Evolutionary conservation across 1,284 basidiomycete species (phyloP).

Genomic region (Ustilago nuda): DNA sequence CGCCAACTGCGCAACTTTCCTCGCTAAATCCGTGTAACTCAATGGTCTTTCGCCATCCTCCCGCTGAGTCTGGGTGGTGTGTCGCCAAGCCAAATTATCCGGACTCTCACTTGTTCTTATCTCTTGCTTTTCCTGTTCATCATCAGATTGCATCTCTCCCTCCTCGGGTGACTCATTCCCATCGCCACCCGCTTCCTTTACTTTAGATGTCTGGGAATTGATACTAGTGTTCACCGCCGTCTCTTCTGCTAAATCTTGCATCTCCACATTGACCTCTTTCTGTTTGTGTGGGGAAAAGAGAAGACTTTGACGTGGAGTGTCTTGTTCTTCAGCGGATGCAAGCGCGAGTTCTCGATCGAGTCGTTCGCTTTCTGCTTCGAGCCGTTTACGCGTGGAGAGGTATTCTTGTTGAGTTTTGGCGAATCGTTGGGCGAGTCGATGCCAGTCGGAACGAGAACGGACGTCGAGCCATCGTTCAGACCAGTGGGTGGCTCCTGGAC

Average conservation of each 20-base stretch:
- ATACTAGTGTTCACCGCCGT: conserved; percentile 28
- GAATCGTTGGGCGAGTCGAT: conserved; percentile 45
- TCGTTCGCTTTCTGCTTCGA: conserved; percentile 36
- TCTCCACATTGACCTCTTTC: conserved; percentile 3
- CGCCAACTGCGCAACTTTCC: conserved; percentile 21
- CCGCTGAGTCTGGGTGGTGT: neutral
- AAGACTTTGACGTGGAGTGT: conserved; percentile 19
- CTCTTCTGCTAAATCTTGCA: conserved; percentile 20
- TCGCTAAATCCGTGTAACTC: conserved; percentile 34
- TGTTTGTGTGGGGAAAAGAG: conserved; percentile 32
- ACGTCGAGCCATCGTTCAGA: conserved; percentile 53
- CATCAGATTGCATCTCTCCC: conserved; percentile 48
- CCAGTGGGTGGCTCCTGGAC: conserved; percentile 49
- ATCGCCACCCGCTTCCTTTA: conserved; percentile 16
- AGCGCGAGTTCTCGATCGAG: conserved; percentile 35
- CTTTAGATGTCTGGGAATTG: conserved; percentile 11
- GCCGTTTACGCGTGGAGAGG: conserved; percentile 10
- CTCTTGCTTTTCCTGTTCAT: neutral
- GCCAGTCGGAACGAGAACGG: conserved; percentile 42
- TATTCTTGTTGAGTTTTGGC: conserved; percentile 48
- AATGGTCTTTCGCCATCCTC: conserved; percentile 20
- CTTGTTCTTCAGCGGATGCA: conserved; percentile 27
- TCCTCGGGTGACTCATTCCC: conserved; percentile 46
- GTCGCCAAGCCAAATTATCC: conserved; percentile 37
- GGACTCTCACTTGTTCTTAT: conserved; percentile 33